Percentiles rank a stretch among this genome's conserved stretches.
Evolutionary conservation across 305 asterid genomes (phyloP).

Genomic region (Nicotiana rustica): DNA sequence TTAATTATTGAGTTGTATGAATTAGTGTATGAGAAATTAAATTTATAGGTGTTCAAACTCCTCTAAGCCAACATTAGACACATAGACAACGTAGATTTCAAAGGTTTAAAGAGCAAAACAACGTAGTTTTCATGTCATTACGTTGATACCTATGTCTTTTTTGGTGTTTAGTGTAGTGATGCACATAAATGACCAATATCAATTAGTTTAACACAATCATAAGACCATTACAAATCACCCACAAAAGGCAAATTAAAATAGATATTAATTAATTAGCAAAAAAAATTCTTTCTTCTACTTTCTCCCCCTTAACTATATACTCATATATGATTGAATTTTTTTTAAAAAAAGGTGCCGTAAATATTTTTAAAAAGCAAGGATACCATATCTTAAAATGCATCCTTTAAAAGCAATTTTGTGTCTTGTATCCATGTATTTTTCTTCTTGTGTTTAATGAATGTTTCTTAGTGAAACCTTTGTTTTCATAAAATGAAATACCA

Average conservation of each 20-base stretch:
- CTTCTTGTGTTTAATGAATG: neutral
- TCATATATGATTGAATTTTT: no score
- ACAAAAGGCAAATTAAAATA: neutral
- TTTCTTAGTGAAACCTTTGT: neutral
- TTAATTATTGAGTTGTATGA: neutral
- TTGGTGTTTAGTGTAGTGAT: neutral
- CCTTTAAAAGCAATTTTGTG: no score
- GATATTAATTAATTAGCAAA: no score
- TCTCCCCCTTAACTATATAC: no score
- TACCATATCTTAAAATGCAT: no score
- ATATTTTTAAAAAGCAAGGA: no score
- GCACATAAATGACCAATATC: neutral
- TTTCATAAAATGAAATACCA: neutral
- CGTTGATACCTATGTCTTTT: neutral
- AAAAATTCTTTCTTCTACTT: no score
- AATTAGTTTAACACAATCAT: neutral
- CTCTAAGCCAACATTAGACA: neutral
- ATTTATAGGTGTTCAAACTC: conserved; percentile 19
- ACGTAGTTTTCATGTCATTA: neutral
- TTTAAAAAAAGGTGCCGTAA: no score
- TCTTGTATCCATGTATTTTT: no score
- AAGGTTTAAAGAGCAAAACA: neutral
- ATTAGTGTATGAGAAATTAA: neutral
- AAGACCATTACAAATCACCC: neutral
- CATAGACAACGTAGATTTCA: conserved; percentile 13